phyloP scores from a whole-genome alignment of 331 rosid genomes.

The Quercus tomentella region DNA sequence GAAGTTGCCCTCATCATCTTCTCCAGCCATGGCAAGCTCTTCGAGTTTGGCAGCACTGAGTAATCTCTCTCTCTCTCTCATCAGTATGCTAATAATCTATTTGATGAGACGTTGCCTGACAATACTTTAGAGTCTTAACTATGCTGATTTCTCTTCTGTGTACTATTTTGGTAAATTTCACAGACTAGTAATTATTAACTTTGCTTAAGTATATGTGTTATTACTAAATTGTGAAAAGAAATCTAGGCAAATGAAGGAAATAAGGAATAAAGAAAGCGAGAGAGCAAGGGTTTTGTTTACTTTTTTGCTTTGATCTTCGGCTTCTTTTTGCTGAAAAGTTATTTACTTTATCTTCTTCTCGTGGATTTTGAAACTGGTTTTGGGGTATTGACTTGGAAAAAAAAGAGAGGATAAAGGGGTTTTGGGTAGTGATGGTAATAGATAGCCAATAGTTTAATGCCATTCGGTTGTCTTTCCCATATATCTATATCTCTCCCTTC shows the following conservation, averaged over 20 bases:
- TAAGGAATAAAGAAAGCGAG: neutral
- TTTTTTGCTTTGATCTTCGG: neutral
- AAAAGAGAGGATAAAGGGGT: neutral
- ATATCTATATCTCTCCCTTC: neutral
- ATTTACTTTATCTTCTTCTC: neutral
- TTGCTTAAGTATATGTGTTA: neutral
- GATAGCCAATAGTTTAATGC: neutral
- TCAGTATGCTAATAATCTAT: neutral
- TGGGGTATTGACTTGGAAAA: neutral
- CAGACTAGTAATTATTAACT: neutral
- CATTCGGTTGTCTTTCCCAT: neutral
- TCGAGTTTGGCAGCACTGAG: conserved; percentile 41
- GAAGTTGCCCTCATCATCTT: conserved; percentile 44
- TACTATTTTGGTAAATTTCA: neutral
- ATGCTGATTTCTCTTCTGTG: neutral
- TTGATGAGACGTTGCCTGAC: neutral
- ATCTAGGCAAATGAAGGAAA: too few relatives aligned
- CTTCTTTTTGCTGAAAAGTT: neutral
- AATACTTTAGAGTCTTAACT: neutral
- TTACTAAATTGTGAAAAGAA: neutral
- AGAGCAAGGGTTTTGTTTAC: neutral
- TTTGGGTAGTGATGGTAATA: neutral
- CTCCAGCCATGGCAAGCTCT: conserved; percentile 46
- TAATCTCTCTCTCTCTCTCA: neutral
- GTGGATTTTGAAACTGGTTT: neutral